These are phyloP conservation scores for Suillus americanus DNA, from an alignment of 768 basidiomycete genomes.

Conservation along the genomic window DNA sequence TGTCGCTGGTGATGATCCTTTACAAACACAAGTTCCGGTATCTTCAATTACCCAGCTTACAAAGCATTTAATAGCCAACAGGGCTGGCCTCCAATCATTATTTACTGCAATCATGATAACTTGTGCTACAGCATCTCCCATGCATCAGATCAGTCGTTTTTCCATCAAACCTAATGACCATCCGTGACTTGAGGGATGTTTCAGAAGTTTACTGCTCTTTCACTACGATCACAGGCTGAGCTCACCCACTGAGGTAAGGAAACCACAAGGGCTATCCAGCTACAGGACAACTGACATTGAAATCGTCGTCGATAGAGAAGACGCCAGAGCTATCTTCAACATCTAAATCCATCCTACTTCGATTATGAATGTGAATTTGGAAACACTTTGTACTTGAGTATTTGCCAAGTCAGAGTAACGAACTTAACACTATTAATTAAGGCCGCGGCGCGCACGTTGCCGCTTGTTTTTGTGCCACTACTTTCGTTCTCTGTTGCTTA, in stretches of 20 bases:
- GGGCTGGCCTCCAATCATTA: no score
- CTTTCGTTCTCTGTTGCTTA: background rate
- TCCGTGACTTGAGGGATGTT: background rate
- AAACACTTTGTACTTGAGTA: background rate
- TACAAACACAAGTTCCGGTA: background rate
- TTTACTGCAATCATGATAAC: no score
- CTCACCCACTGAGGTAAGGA: background rate
- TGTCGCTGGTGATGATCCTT: background rate
- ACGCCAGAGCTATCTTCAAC: background rate
- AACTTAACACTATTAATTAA: background rate
- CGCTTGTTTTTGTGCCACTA: background rate
- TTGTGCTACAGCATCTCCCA: background rate
- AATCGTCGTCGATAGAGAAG: no score
- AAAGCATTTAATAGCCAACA: background rate
- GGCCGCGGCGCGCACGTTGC: background rate
- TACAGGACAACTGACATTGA: background rate
- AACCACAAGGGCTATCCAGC: background rate
- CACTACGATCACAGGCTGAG: background rate
- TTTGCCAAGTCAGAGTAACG: no score
- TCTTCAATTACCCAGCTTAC: conserved; percentile 1
- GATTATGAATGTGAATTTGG: background rate
- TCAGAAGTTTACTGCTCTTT: background rate
- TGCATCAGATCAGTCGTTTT: background rate
- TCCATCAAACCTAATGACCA: background rate
- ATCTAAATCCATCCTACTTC: background rate